These are phyloP conservation scores for Ziziphus jujuba DNA, from an alignment of 306 rosid species.

Conservation along the genomic window DNA sequence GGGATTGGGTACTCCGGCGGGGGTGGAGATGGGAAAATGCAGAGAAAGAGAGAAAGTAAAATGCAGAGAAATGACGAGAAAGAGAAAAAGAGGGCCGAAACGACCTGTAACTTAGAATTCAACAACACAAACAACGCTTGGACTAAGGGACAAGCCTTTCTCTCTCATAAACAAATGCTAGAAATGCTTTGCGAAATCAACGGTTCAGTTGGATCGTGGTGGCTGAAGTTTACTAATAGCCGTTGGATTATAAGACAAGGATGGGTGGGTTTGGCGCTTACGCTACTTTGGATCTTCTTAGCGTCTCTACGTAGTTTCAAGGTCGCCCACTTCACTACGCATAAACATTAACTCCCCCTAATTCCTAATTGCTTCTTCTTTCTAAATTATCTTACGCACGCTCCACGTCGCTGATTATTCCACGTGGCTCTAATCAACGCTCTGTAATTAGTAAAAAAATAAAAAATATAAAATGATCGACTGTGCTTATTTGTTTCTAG, in stretches of 20 bases:
- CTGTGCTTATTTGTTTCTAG: too few species aligned
- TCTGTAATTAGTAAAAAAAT: conserved; percentile 11
- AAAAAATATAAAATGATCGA: too few species aligned
- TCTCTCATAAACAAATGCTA: conserved; percentile 26
- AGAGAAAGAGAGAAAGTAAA: conserved; percentile 11
- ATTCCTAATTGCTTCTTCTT: not conserved
- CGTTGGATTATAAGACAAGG: conserved; percentile 58
- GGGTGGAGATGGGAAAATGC: conserved; percentile 2
- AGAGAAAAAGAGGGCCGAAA: conserved; percentile 33
- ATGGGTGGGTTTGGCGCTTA: conserved; percentile 77
- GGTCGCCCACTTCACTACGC: conserved; percentile 81
- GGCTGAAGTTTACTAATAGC: conserved; percentile 23
- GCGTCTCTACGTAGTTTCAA: conserved; percentile 59
- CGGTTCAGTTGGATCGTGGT: conserved; percentile 58
- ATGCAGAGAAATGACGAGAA: conserved; percentile 17
- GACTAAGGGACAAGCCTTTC: conserved; percentile 43
- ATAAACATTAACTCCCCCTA: not conserved
- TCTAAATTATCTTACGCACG: too few species aligned
- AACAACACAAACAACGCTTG: conserved; percentile 48
- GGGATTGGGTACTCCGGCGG: too few species aligned
- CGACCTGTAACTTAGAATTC: conserved; percentile 58
- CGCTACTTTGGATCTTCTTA: conserved; percentile 84
- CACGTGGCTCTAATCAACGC: conserved; percentile 39
- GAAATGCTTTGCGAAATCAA: conserved; percentile 21
- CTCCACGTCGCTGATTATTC: too few species aligned